Conservation (phyloP, 2,329 filamentous ascomycete genomes). For the Leptographium flavum region DNA sequence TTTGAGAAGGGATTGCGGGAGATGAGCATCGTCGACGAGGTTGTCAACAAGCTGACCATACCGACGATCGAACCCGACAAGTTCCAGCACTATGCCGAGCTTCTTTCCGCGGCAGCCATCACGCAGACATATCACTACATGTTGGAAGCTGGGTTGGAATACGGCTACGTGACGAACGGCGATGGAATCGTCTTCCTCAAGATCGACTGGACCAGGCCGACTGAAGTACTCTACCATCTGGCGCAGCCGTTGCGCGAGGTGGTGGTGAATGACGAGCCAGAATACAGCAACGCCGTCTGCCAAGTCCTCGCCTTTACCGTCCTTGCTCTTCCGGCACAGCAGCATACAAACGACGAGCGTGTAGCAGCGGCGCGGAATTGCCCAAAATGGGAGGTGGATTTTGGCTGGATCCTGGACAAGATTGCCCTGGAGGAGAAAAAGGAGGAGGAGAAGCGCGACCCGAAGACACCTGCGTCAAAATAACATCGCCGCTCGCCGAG, state of each 20-base stretch:
- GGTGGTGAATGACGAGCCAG: constrained; percentile 10
- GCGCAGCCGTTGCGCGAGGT: constrained; percentile 16
- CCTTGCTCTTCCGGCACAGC: constrained; percentile 12
- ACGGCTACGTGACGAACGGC: constrained; percentile 26
- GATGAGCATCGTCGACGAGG: constrained; percentile 25
- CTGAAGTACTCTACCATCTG: constrained; percentile 18
- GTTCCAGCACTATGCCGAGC: constrained; percentile 5
- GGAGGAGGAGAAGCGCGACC: neutral
- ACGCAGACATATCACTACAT: constrained; percentile 36
- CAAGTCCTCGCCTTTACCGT: constrained; percentile 18
- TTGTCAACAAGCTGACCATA: constrained; percentile 14
- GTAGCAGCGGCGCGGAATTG: neutral
- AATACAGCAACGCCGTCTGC: constrained; percentile 15
- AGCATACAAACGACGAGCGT: constrained; percentile 12
- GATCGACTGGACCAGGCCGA: constrained; percentile 12
- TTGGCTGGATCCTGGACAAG: neutral
- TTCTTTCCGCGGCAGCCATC: constrained; percentile 22
- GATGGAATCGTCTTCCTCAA: constrained; percentile 30
- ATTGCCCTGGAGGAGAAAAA: neutral
- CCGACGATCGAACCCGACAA: constrained; percentile 9
- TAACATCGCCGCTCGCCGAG: constrained; percentile 5
- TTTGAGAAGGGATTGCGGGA: constrained; percentile 26
- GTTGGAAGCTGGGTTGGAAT: constrained; percentile 28
- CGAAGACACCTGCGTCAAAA: neutral
- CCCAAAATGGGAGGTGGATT: constrained; percentile 1